Evolutionary conservation across 2,329 filamentous ascomycete genomes (phyloP).

Genomic region (Piedraia hortae): DNA sequence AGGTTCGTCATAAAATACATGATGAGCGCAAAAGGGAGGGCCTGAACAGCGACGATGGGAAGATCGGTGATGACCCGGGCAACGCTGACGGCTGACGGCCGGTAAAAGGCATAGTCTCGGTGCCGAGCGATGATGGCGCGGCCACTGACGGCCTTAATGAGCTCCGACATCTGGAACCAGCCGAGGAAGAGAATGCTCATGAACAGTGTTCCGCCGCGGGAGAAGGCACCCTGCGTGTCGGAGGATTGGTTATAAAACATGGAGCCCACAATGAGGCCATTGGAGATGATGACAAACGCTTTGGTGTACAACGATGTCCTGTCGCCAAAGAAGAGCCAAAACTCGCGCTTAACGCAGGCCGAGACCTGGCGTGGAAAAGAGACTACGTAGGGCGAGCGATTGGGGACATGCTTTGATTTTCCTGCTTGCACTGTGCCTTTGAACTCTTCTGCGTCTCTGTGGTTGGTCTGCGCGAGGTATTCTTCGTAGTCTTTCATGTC

Average conservation of each 20-base stretch:
- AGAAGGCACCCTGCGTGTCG: conserved; percentile 33
- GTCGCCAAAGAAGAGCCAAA: conserved; percentile 55
- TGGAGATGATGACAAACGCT: conserved; percentile 48
- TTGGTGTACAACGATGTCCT: conserved; percentile 51
- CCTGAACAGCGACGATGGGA: conserved; percentile 30
- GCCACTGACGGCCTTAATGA: conserved; percentile 50
- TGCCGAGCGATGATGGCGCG: conserved; percentile 41
- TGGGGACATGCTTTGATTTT: conserved; percentile 35
- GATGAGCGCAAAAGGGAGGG: conserved; percentile 31
- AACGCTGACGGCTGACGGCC: conserved; percentile 35
- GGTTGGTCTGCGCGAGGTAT: conserved; percentile 27
- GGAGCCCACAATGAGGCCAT: conserved; percentile 47
- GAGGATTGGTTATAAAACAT: conserved; percentile 43
- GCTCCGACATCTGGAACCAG: conserved; percentile 49
- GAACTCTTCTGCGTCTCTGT: conserved; percentile 35
- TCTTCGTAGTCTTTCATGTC: conserved; percentile 35
- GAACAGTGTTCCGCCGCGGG: conserved; percentile 34
- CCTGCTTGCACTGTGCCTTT: conserved; percentile 31
- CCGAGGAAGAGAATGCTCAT: conserved; percentile 38
- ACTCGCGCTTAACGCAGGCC: conserved; percentile 41
- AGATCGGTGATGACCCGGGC: conserved; percentile 35
- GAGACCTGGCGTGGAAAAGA: conserved; percentile 44
- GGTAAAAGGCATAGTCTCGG: conserved; percentile 39
- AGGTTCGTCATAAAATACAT: conserved; percentile 38
- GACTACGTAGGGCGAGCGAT: conserved; percentile 51